Conservation (phyloP, 768 basidiomycete genomes). For the Panellus pusillus region DNA sequence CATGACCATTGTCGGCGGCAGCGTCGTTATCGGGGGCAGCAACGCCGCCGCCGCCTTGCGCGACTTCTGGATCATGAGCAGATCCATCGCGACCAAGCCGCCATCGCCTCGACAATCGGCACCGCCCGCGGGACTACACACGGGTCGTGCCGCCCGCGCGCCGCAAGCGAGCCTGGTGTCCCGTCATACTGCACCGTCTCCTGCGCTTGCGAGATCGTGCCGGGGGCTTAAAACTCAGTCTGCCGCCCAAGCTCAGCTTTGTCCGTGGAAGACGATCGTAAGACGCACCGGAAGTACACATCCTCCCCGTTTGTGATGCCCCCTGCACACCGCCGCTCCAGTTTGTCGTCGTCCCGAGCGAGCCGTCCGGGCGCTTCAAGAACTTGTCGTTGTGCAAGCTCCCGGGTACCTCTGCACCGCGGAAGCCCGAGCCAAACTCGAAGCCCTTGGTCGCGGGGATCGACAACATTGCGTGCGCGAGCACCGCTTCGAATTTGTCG, state of each 20-base stretch:
- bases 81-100: slow-evolving; percentile 95
- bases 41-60: slow-evolving; percentile 71
- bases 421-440: slow-evolving; percentile 96
- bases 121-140: slow-evolving; percentile 97
- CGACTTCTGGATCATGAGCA: slow-evolving; percentile 85
- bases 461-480: slow-evolving; percentile 97
- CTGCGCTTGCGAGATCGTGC: slow-evolving; percentile 96
- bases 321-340: slow-evolving; percentile 96
- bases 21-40: slow-evolving; percentile 85
- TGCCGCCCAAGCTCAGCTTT: slow-evolving; percentile 28
- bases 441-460: slow-evolving; percentile 99
- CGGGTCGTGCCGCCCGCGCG: slow-evolving; percentile 93
- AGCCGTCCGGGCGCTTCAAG: slow-evolving; percentile 60
- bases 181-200: slow-evolving; percentile 93
- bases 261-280: not conserved
- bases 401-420: slow-evolving; percentile 91
- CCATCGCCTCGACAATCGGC: slow-evolving; percentile 98
- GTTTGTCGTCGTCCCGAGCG: slow-evolving; percentile 84
- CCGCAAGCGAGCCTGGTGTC: slow-evolving; percentile 81
- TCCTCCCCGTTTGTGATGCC: slow-evolving; percentile 97
- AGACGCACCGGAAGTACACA: slow-evolving; percentile 88
- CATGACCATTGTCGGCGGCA: slow-evolving; percentile 90
- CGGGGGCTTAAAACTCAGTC: slow-evolving; percentile 96
- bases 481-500: slow-evolving; percentile 95
- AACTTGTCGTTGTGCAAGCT: slow-evolving; percentile 94